Conservation (phyloP, 768 basidiomycete genomes). For the Trametopsis cervina region DNA sequence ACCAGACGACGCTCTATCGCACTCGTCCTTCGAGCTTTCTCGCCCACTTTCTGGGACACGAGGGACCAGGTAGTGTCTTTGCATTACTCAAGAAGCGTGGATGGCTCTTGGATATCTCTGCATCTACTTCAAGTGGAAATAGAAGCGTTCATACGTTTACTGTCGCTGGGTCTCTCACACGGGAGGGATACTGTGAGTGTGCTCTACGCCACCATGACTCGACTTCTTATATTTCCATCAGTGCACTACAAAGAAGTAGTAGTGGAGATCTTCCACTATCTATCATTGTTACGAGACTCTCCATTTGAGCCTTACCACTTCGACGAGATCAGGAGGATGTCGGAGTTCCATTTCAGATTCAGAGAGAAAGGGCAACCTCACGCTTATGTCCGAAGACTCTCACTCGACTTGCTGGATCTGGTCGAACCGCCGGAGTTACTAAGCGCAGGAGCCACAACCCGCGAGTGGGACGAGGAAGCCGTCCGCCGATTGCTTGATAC, state of each 20-base stretch:
- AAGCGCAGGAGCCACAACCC: constrained; percentile 10
- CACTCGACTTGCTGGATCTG: constrained; percentile 20
- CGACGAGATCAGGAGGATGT: constrained; percentile 36
- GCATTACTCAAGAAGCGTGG: constrained; percentile 44
- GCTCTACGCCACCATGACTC: background rate
- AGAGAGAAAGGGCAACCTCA: constrained; percentile 38
- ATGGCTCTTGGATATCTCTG: constrained; percentile 28
- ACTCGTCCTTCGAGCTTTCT: constrained; percentile 34
- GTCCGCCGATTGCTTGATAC: constrained; percentile 17
- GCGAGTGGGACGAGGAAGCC: constrained; percentile 16
- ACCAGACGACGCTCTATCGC: constrained; percentile 34
- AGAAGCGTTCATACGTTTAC: constrained; percentile 35
- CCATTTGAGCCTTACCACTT: constrained; percentile 27
- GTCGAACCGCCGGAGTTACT: constrained; percentile 15
- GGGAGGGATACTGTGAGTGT: constrained; percentile 40
- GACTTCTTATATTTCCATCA: constrained; percentile 1
- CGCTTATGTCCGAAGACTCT: constrained; percentile 33
- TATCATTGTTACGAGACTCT: constrained; percentile 20
- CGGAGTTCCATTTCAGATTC: constrained; percentile 40
- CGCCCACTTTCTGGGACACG: constrained; percentile 44
- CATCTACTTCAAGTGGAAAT: constrained; percentile 29
- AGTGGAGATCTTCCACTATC: constrained; percentile 36
- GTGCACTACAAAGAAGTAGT: constrained; percentile 38
- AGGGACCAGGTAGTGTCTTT: constrained; percentile 42
- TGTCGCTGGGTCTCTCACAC: constrained; percentile 37